Percentiles rank a stretch among this genome's conserved stretches.
Conservation (phyloP, 495 filamentous ascomycete species). For the Amniculicola lignicola region DNA sequence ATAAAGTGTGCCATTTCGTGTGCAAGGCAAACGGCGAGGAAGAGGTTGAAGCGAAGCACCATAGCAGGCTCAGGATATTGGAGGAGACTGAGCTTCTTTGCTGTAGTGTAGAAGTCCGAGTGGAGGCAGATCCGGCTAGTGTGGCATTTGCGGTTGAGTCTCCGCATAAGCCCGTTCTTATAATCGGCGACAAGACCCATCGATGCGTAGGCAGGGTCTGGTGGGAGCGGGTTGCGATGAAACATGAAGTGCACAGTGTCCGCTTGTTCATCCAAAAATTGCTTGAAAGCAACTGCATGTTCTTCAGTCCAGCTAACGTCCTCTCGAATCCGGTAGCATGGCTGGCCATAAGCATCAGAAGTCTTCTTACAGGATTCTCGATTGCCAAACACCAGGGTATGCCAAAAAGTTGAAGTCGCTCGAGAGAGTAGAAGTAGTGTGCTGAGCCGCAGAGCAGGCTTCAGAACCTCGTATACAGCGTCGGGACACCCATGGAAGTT, state of each 20-base stretch:
- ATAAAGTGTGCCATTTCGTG: constrained; percentile 39
- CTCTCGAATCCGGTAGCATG: constrained; percentile 30
- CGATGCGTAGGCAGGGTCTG: constrained; percentile 29
- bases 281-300: constrained; percentile 23
- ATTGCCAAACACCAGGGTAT: constrained; percentile 36
- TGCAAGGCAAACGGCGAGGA: constrained; percentile 32
- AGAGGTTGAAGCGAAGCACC: constrained; percentile 38
- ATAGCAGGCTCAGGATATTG: constrained; percentile 36
- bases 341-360: constrained; percentile 23
- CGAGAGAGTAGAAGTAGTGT: constrained; percentile 31
- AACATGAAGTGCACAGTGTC: constrained; percentile 36
- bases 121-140: constrained; percentile 35
- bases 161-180: constrained; percentile 31
- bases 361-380: constrained; percentile 21
- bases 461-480: constrained; percentile 35
- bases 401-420: constrained; percentile 34
- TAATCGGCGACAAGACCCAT: constrained; percentile 36
- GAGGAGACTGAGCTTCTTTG: constrained; percentile 31
- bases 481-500: constrained; percentile 38
- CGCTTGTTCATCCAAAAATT: constrained; percentile 23
- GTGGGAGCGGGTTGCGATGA: constrained; percentile 27
- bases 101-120: constrained; percentile 39
- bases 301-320: constrained; percentile 26
- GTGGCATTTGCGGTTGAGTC: constrained; percentile 30
- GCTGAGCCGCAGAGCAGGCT: constrained; percentile 34